Conservation (phyloP, 345 rosid genomes). For the Rhizophora apiculata region DNA sequence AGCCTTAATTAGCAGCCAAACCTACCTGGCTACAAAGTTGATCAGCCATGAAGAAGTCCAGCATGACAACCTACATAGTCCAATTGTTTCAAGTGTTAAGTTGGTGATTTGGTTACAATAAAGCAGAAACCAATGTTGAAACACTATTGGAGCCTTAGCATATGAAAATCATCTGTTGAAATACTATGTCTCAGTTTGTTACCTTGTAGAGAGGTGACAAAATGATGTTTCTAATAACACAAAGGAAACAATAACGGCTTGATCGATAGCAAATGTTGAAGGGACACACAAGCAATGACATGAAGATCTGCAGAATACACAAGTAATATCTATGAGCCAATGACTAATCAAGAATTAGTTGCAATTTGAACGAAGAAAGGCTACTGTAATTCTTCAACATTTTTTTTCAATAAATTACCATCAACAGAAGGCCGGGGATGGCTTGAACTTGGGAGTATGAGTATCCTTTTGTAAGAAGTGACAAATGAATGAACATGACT, state of each 20-base stretch:
- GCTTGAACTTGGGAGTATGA: slow-evolving; percentile 76
- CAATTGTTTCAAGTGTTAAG: not conserved
- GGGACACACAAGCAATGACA: slow-evolving; percentile 66
- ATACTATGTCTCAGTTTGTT: not conserved
- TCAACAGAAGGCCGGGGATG: slow-evolving; percentile 70
- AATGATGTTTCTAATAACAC: slow-evolving; percentile 68
- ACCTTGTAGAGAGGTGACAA: slow-evolving; percentile 93
- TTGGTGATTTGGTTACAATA: not conserved
- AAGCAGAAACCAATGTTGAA: not conserved
- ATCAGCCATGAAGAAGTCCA: slow-evolving; percentile 99
- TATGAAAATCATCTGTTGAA: not conserved
- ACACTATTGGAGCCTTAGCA: not conserved
- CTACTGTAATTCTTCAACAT: not conserved
- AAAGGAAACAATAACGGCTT: slow-evolving; percentile 66
- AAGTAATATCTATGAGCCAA: slow-evolving; percentile 1
- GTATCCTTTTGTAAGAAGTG: slow-evolving; percentile 68
- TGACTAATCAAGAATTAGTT: not conserved
- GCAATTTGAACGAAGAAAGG: not conserved
- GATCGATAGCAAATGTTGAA: slow-evolving; percentile 70
- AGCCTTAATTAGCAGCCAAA: not conserved
- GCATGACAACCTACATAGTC: slow-evolving; percentile 71
- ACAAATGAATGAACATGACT: slow-evolving; percentile 74
- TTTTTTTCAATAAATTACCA: slow-evolving; percentile 44
- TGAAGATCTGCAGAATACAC: slow-evolving; percentile 45
- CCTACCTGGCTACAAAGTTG: slow-evolving; percentile 94